Evolutionary conservation across 805 yeast species (phyloP).

Genomic region (Wickerhamomyces canadensis): DNA sequence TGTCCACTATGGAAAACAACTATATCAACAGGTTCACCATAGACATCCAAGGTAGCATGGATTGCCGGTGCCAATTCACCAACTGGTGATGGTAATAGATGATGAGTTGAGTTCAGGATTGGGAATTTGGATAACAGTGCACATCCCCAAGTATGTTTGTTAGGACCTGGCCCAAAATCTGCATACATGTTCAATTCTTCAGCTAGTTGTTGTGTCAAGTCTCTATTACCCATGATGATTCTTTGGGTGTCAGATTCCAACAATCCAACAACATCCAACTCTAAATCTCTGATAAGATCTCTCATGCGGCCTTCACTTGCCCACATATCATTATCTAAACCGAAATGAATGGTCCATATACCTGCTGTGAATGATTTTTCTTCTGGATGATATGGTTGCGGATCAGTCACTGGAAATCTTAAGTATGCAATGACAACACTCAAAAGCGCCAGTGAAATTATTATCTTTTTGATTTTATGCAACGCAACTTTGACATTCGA

Average conservation of each 20-base stretch:
- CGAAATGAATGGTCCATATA: slow-evolving; percentile 98
- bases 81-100: slow-evolving; percentile 90
- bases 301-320: slow-evolving; percentile 89
- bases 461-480: slow-evolving; percentile 16
- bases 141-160: slow-evolving; percentile 97
- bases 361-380: slow-evolving; percentile 83
- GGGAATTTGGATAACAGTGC: slow-evolving; percentile 93
- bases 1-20: slow-evolving; percentile 98
- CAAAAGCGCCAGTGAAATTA: slow-evolving; percentile 37
- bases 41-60: slow-evolving; percentile 89
- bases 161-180: slow-evolving; percentile 97
- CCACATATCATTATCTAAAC: slow-evolving; percentile 98
- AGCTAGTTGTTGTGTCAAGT: slow-evolving; percentile 83
- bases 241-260: slow-evolving; percentile 93
- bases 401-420: slow-evolving; percentile 55
- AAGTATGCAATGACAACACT: slow-evolving; percentile 48
- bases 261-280: slow-evolving; percentile 85
- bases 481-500: slow-evolving; percentile 6
- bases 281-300: slow-evolving; percentile 75
- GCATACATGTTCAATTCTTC: slow-evolving; percentile 92
- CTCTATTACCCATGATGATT: slow-evolving; percentile 92
- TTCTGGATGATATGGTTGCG: slow-evolving; percentile 62
- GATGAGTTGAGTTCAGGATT: slow-evolving; percentile 83
- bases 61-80: slow-evolving; percentile 99
- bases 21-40: slow-evolving; percentile 82